phyloP scores from a whole-genome alignment of 441 rosid species.

The Erodium trifolium region DNA sequence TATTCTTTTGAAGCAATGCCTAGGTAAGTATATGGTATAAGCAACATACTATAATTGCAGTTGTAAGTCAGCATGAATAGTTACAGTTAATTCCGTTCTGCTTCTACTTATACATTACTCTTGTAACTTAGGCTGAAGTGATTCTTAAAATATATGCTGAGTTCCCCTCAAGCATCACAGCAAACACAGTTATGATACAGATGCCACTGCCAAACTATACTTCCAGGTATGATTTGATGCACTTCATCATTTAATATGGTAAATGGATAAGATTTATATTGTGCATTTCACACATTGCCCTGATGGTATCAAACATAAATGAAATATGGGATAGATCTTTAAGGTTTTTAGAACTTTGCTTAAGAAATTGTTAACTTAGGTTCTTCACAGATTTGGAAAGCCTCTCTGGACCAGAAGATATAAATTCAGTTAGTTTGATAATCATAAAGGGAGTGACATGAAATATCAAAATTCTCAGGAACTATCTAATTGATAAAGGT shows the following conservation, averaged over 20 bases:
- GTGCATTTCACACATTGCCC: conserved; percentile 1
- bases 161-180: conserved; percentile 67
- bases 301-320: neutral
- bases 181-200: conserved; percentile 72
- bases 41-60: no score
- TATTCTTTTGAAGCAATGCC: neutral
- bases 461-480: neutral
- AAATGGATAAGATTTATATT: neutral
- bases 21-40: neutral
- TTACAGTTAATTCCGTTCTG: neutral
- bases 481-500: neutral
- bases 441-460: neutral
- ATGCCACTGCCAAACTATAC: conserved; percentile 95
- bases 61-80: neutral
- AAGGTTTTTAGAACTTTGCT: neutral
- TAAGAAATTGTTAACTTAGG: neutral
- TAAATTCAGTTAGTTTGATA: neutral
- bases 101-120: neutral
- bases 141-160: conserved; percentile 80
- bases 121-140: conserved; percentile 66
- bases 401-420: neutral
- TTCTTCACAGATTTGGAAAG: conserved; percentile 1
- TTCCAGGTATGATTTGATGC: conserved; percentile 43
- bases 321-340: neutral
- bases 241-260: neutral